Percentiles rank a stretch among this genome's conserved stretches.
Evolutionary conservation across 2,329 filamentous ascomycete species (phyloP).

Genomic region (Juglanconis juglandina): DNA sequence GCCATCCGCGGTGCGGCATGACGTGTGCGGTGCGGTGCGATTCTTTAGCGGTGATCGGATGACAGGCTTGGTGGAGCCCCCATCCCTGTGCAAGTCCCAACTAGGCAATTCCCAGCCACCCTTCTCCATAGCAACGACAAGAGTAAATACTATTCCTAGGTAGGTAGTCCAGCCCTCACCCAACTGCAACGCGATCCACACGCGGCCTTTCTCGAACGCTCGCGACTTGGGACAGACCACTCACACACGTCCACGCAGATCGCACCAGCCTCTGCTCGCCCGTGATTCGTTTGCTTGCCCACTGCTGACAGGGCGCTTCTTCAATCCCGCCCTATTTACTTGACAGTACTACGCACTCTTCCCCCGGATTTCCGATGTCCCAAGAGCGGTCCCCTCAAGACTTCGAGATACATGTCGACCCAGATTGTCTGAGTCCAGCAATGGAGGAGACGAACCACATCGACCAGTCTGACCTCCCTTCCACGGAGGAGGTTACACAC

Average conservation of each 20-base stretch:
- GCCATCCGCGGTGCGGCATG: no score
- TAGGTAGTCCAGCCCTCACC: not conserved
- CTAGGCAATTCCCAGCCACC: constrained; percentile 25
- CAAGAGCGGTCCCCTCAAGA: constrained; percentile 32
- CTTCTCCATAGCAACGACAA: constrained; percentile 14
- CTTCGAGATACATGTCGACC: constrained; percentile 48
- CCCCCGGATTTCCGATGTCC: not conserved
- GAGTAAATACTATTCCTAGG: constrained; percentile 5
- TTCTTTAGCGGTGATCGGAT: no score
- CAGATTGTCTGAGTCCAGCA: constrained; percentile 39
- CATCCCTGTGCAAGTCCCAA: constrained; percentile 1
- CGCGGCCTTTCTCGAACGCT: not conserved
- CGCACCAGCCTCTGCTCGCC: constrained; percentile 7
- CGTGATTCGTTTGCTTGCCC: constrained; percentile 2
- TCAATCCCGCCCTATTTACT: not conserved
- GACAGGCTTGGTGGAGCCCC: not conserved
- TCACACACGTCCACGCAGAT: constrained; percentile 15
- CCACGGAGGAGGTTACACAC: constrained; percentile 1
- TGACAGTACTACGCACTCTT: not conserved
- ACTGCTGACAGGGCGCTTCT: constrained; percentile 2
- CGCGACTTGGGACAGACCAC: not conserved
- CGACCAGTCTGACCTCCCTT: not conserved
- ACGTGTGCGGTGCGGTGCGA: no score
- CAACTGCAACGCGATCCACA: not conserved
- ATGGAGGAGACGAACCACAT: constrained; percentile 30